These are phyloP conservation scores for Neckera pumila DNA, from an alignment of 225 moss, liverwort and hornwort species.

Conservation along the genomic window DNA sequence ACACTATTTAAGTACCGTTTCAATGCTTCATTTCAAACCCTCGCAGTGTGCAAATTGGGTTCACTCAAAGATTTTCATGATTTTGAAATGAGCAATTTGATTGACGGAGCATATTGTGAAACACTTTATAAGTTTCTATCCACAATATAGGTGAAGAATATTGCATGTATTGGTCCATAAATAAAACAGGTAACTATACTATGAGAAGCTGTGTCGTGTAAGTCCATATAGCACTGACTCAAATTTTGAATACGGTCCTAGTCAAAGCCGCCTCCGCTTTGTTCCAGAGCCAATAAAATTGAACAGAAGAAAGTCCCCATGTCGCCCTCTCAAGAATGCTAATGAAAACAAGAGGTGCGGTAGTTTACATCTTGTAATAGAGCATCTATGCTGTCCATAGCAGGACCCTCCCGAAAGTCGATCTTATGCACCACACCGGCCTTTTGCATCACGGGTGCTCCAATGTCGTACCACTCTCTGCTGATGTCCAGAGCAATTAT, in stretches of 20 bases:
- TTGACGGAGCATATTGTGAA: neutral
- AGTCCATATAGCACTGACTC: neutral
- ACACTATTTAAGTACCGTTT: no score
- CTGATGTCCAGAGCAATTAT: slow-evolving; percentile 72
- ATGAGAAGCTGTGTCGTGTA: neutral
- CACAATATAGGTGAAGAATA: neutral
- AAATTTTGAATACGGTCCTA: neutral
- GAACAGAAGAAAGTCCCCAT: neutral
- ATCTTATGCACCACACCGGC: slow-evolving; percentile 68
- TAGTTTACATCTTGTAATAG: slow-evolving; percentile 40
- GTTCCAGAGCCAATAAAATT: neutral
- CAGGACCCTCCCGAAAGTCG: slow-evolving; percentile 59
- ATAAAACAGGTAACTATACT: neutral
- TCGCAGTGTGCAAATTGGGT: neutral
- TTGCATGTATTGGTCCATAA: neutral
- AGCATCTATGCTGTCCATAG: slow-evolving; percentile 31
- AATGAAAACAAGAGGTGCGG: neutral
- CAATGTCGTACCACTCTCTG: slow-evolving; percentile 59
- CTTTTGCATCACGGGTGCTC: slow-evolving; percentile 46
- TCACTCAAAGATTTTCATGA: neutral
- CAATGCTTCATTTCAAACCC: neutral
- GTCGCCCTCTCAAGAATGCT: neutral
- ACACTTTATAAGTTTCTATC: neutral
- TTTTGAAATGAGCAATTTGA: neutral
- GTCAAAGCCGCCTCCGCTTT: neutral